phyloP scores from a whole-genome alignment of 208 protist genomes.

The Acanthamoeba rhysodes region DNA sequence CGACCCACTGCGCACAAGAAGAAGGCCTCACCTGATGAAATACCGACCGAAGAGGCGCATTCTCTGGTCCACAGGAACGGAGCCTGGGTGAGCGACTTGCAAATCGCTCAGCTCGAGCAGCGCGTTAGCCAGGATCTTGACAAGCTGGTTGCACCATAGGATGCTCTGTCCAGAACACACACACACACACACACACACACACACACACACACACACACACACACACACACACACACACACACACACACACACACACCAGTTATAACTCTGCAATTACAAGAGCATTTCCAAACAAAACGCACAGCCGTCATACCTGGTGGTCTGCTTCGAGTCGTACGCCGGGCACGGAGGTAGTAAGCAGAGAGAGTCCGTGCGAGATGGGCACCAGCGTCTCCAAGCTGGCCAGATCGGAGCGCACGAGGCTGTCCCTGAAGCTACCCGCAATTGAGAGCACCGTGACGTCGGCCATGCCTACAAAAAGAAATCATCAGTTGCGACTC shows the following conservation, averaged over 20 bases:
- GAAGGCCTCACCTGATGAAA: neutral
- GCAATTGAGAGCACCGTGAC: constrained; percentile 71
- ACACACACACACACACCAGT: neutral
- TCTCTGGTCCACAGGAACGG: neutral
- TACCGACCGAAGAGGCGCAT: constrained; percentile 33
- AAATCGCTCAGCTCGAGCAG: neutral
- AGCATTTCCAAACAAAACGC: no score
- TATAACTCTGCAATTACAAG: no score
- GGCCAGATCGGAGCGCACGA: constrained; percentile 60
- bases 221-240: neutral
- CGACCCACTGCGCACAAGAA: neutral
- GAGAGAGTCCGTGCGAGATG: constrained; percentile 1
- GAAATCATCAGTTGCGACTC: neutral
- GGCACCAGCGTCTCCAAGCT: constrained; percentile 56
- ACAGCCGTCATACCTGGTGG: constrained; percentile 2
- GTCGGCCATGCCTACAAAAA: neutral
- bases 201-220: neutral
- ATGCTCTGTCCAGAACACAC: constrained; percentile 27
- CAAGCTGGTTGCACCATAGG: constrained; percentile 60
- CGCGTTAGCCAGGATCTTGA: neutral
- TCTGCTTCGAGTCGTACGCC: constrained; percentile 55
- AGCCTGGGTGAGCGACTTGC: neutral
- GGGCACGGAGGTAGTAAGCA: constrained; percentile 68
- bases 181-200: neutral
- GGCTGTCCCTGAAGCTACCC: constrained; percentile 67